Conservation (phyloP, 306 rosid genomes). For the Ceratonia siliqua region DNA sequence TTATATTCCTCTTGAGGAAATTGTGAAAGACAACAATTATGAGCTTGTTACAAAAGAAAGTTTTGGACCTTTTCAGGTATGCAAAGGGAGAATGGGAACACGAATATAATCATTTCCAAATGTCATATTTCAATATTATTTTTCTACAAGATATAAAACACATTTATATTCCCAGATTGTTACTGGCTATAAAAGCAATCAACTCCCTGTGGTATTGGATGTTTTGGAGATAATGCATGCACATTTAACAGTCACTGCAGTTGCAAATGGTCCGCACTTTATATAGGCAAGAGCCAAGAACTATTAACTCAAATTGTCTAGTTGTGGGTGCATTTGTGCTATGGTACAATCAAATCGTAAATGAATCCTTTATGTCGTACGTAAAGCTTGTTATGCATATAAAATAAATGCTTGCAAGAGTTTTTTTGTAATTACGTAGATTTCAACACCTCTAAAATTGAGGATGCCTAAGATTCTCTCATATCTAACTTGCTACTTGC, state of each 20-base stretch:
- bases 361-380: too few species aligned
- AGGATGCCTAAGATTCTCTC: neutral
- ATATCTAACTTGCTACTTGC: neutral
- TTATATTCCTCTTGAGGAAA: constrained; percentile 85
- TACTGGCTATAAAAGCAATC: constrained; percentile 67
- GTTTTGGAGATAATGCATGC: constrained; percentile 88
- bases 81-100: constrained; percentile 17
- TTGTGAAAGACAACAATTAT: constrained; percentile 68
- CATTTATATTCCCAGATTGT: constrained; percentile 51
- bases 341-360: neutral
- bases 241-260: constrained; percentile 89
- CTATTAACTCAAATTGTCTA: constrained; percentile 17
- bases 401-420: neutral
- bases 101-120: constrained; percentile 6
- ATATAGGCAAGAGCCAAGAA: constrained; percentile 77
- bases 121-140: constrained; percentile 4
- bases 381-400: neutral
- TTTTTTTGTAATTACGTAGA: neutral
- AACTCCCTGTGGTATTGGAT: constrained; percentile 79
- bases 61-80: constrained; percentile 95
- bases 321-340: neutral
- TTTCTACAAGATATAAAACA: constrained; percentile 34
- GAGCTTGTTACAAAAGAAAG: constrained; percentile 90
- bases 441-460: neutral
- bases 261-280: constrained; percentile 81